Evolutionary conservation across 1,284 basidiomycete species (phyloP).

Genomic region (Cutaneotrichosporon dermatis): DNA sequence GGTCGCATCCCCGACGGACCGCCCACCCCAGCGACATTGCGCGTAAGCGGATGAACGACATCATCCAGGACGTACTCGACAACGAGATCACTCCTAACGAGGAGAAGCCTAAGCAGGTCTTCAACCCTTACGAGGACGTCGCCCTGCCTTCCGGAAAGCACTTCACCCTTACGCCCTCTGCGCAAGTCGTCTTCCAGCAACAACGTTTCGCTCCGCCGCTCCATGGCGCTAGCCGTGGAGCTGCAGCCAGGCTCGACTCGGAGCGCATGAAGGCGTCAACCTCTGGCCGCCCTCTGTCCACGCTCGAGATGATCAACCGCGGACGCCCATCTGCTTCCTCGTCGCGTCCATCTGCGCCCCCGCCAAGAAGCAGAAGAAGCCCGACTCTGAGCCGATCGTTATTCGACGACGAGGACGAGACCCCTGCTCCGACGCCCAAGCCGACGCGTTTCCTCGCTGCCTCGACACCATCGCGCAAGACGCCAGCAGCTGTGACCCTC

Average conservation of each 20-base stretch:
- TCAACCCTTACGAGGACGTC: conserved; percentile 40
- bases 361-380: not conserved
- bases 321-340: not conserved
- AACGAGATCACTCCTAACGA: conserved; percentile 29
- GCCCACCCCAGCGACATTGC: conserved; percentile 18
- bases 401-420: conserved; percentile 6
- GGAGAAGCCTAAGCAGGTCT: conserved; percentile 24
- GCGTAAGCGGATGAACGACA: conserved; percentile 34
- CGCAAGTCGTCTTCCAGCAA: conserved; percentile 9
- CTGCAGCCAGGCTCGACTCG: conserved; percentile 36
- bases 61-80: conserved; percentile 37
- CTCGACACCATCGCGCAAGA: not conserved
- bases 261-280: conserved; percentile 6
- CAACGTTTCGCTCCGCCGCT: conserved; percentile 9
- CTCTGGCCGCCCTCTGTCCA: conserved; percentile 13
- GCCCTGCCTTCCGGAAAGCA: conserved; percentile 8
- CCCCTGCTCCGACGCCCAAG: not conserved
- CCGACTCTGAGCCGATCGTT: not conserved
- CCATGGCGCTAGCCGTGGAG: conserved; percentile 35
- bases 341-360: not conserved
- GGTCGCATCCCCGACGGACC: not conserved
- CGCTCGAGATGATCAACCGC: conserved; percentile 22
- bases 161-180: conserved; percentile 3
- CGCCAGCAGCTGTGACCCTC: conserved; percentile 8
- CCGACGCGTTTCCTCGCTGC: not conserved